Conservation (phyloP, 2,329 filamentous ascomycete genomes). For the Calonectria montana region DNA sequence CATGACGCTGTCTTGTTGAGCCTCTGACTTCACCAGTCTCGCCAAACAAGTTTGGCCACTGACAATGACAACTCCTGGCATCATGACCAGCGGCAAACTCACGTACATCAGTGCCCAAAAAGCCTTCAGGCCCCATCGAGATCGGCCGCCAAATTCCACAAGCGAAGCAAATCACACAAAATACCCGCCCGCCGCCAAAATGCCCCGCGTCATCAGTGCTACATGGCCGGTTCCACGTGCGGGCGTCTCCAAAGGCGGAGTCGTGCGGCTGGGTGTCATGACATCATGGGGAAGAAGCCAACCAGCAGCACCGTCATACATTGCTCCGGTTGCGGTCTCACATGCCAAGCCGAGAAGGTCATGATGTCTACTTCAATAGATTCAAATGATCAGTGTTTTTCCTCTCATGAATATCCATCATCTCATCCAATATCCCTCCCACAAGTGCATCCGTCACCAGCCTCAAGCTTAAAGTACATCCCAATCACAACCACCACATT, state of each 20-base stretch:
- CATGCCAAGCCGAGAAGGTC: background rate
- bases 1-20: background rate
- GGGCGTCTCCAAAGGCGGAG: constrained; percentile 31
- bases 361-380: background rate
- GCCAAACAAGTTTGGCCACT: background rate
- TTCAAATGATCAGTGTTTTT: background rate
- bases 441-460: constrained; percentile 8
- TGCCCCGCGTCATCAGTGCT: constrained; percentile 42
- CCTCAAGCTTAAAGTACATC: background rate
- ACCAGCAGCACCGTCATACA: constrained; percentile 34
- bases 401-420: background rate
- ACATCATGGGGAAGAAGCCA: constrained; percentile 41
- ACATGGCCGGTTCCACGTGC: constrained; percentile 34
- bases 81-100: constrained; percentile 1
- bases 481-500: background rate
- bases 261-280: constrained; percentile 35
- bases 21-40: background rate
- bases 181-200: constrained; percentile 18
- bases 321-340: constrained; percentile 10
- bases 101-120: constrained; percentile 11
- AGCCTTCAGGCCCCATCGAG: background rate
- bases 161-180: background rate
- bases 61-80: constrained; percentile 6
- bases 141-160: background rate
- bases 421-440: background rate